Percentiles rank a stretch among this genome's conserved stretches.
phyloP scores from a whole-genome alignment of 2,329 filamentous ascomycete genomes.

The Ilyonectria robusta region DNA sequence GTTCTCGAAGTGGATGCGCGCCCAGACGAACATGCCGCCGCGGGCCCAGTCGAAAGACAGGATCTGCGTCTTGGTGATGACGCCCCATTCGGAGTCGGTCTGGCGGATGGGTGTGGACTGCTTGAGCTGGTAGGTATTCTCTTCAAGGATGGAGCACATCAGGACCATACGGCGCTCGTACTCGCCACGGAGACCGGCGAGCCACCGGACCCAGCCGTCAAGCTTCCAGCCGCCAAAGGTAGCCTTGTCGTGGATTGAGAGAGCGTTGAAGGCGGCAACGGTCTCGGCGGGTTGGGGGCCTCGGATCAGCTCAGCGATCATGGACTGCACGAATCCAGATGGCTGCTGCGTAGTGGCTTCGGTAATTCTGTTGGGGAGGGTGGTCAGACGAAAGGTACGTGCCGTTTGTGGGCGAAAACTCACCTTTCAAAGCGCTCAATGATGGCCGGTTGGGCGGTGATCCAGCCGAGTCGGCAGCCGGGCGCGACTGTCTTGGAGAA shows the following conservation, averaged over 20 bases:
- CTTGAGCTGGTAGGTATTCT: slow-evolving; percentile 75
- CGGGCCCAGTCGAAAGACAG: slow-evolving; percentile 85
- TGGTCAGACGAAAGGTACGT: slow-evolving; percentile 22
- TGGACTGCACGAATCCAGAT: slow-evolving; percentile 88
- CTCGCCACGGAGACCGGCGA: slow-evolving; percentile 84
- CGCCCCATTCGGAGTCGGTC: slow-evolving; percentile 76
- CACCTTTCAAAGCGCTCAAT: slow-evolving; percentile 75
- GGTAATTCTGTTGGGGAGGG: slow-evolving; percentile 68
- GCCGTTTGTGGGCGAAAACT: background rate
- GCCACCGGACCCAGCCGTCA: slow-evolving; percentile 92
- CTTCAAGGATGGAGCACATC: slow-evolving; percentile 83
- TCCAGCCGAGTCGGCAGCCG: slow-evolving; percentile 91
- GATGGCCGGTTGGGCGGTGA: slow-evolving; percentile 85
- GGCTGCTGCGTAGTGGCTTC: slow-evolving; percentile 87
- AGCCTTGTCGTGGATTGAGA: slow-evolving; percentile 64
- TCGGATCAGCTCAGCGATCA: slow-evolving; percentile 84
- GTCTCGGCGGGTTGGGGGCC: slow-evolving; percentile 71
- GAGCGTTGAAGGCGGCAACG: slow-evolving; percentile 58
- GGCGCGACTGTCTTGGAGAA: slow-evolving; percentile 95
- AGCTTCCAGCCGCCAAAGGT: slow-evolving; percentile 78
- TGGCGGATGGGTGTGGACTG: slow-evolving; percentile 65
- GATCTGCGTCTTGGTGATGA: slow-evolving; percentile 81
- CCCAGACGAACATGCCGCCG: slow-evolving; percentile 94
- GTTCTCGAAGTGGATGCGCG: slow-evolving; percentile 77
- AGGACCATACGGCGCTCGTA: slow-evolving; percentile 88